Evolutionary conservation across 2,329 filamentous ascomycete genomes (phyloP), one percentile per base, ranked within the genome.

Genomic region (Aureobasidium leucospermi): DNA sequence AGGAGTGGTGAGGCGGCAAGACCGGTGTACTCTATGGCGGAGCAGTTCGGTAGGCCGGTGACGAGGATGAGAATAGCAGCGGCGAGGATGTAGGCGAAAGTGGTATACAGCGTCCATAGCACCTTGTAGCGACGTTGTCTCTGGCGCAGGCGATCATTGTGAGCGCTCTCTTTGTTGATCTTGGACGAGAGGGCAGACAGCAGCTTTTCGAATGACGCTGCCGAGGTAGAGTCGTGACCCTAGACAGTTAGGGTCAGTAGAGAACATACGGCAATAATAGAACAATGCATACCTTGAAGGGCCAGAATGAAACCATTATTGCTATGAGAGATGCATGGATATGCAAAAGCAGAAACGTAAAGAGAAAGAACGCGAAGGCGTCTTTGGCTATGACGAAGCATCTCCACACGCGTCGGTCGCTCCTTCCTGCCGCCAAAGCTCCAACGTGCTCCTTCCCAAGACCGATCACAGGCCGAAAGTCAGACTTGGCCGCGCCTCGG

Each of bases 141-240:
- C 66, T 87, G 81, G 48, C 90, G 85, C 41, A 88, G 80, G 43
- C 78, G 79, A 68, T 96, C 91, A 65, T 96, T 86, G 55, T 81
- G 84, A 43, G 86, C 77, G 67, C 88, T 88, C 2, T 87, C 85
- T 63, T 85, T 82, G 42, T 86, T 80, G 72, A 99, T 96, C 76
- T 94, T 96, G 56, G 79, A 78, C 10, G 92, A 89, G 47, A 99
- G 83, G 28, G 84, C 81, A 9, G 90, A 89, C 32, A 99, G 85
- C 2, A 87, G 85, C 79, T 92, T 96, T 76, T 99, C 94, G 71
- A 97, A 99, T 4, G 87, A 89, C 55, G 91, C 92, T 29, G 94
- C 88, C 65, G 92, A 96, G 70, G 83, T 88, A 70, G 83, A 88
- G 71, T 87, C 83, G 69, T 89, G 83, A 74, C 84, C 83, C 90